Evolutionary conservation across 2,329 filamentous ascomycete species (phyloP), one percentile per base, ranked within the genome.

Genomic region (Claviceps africana): DNA sequence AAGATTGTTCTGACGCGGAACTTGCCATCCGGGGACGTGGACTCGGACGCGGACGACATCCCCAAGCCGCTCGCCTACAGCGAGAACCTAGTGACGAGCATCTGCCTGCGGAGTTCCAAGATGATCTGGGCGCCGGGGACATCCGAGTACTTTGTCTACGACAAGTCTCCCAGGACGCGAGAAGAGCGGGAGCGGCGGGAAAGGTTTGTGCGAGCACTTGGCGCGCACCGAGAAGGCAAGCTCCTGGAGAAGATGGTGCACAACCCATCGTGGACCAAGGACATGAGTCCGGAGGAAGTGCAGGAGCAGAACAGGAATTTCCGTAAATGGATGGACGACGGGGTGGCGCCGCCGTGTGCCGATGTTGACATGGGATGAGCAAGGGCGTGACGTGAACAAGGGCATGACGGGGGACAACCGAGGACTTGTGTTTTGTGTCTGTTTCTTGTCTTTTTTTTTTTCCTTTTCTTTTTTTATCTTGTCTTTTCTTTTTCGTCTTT

Each of bases 231-330:
- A 25, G 77, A 86, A 56, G 73, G 73, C 59, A 86, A 81, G 65
- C 71, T 90, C 63, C 77, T 79, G 56, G 85, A 93, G 75, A 93
- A 91, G 74, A 74, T 88, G 66, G 81, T 94, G 56, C 84, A 84
- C 69, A 86, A 90, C 74, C 83, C 84, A 54, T 78, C 86, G 56
- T 91, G 89, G 69, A 75, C 94, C 66, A 81, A 88, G 67, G 86
- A 87, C 51, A 73, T 88, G 68, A 85, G 84, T 65, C 85, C 87
- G 68, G 86, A 86, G 58, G 79, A 85, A 60, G 82, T 85, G n/a
- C 74, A 85, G 63, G 79, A 84, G 66, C 81, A 81, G 58, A 90
- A 90, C 70, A 79, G 82, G 61, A 77, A 78, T 53, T 81, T 75
- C 59, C 68, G 72, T 57, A 72, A 68, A 54, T 81, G 77, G 74